Conservation (phyloP, 2,329 filamentous ascomycete species). For the Cladophialophora chaetospira region DNA sequence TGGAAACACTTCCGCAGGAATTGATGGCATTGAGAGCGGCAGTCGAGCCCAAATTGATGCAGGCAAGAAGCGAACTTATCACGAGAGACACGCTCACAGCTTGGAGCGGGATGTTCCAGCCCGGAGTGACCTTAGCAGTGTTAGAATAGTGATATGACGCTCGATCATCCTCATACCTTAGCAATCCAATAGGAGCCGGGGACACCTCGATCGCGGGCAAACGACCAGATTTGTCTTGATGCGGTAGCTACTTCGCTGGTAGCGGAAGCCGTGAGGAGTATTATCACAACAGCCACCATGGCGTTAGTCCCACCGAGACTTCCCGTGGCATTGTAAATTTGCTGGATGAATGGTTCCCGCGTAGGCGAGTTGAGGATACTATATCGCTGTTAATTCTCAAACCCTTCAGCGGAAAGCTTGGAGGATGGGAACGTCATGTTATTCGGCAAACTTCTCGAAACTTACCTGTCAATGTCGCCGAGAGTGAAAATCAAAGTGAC, state of each 20-base stretch:
- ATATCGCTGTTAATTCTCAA: too few species aligned
- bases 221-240: constrained; percentile 60
- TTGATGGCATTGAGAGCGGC: constrained; percentile 46
- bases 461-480: constrained; percentile 42
- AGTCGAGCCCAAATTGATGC: constrained; percentile 36
- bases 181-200: constrained; percentile 29
- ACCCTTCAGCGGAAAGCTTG: too few species aligned
- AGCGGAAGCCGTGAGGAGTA: constrained; percentile 49
- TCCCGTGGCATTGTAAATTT: constrained; percentile 50
- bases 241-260: constrained; percentile 60
- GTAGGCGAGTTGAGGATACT: constrained; percentile 44
- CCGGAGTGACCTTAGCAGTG: constrained; percentile 15
- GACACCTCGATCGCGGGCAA: constrained; percentile 48
- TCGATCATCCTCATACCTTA: not conserved
- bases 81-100: constrained; percentile 45
- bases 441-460: too few species aligned
- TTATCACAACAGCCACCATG: constrained; percentile 49
- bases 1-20: constrained; percentile 40
- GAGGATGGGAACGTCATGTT: too few species aligned
- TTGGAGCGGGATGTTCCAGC: constrained; percentile 43
- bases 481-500: constrained; percentile 47
- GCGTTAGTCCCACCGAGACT: constrained; percentile 48
- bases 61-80: constrained; percentile 47
- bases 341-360: constrained; percentile 52
- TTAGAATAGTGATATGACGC: too few species aligned